These are phyloP conservation scores for Penicillium goetzii DNA, from an alignment of 495 filamentous ascomycete species.

Conservation along the genomic window DNA sequence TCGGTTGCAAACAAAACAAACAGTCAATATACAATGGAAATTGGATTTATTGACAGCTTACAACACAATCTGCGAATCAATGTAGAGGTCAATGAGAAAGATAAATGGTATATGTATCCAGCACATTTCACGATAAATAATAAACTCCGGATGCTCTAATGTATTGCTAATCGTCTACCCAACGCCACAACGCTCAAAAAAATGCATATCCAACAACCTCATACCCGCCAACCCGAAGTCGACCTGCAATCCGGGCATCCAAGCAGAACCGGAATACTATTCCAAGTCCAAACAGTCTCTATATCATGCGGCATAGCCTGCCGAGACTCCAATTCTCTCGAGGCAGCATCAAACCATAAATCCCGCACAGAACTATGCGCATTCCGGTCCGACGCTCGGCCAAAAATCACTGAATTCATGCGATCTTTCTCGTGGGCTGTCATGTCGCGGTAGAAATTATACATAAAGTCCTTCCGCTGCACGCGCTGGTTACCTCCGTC, in stretches of 20 bases:
- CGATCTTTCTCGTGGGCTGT: constrained; percentile 42
- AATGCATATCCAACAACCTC: constrained; percentile 13
- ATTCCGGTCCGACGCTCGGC: constrained; percentile 35
- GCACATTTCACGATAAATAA: not conserved
- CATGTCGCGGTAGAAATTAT: constrained; percentile 49
- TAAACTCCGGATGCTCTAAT: constrained; percentile 12
- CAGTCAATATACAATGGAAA: not conserved
- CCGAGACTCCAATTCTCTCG: constrained; percentile 37
- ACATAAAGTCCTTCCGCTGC: constrained; percentile 53
- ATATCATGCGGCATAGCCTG: constrained; percentile 37
- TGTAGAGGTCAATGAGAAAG: not conserved
- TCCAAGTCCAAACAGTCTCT: constrained; percentile 40
- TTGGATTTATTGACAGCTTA: not conserved
- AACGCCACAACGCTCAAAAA: constrained; percentile 21
- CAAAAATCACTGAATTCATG: constrained; percentile 46
- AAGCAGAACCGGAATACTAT: constrained; percentile 43
- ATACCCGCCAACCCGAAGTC: constrained; percentile 43
- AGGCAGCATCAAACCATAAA: constrained; percentile 49
- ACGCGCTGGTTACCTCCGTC: constrained; percentile 47
- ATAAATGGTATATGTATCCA: not conserved
- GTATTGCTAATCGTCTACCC: constrained; percentile 10
- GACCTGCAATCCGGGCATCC: constrained; percentile 40
- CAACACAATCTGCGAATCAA: not conserved
- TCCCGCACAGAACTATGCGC: constrained; percentile 43
- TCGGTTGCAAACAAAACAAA: constrained; percentile 34